Evolutionary conservation across 2,329 filamentous ascomycete genomes (phyloP), one percentile per base, ranked within the genome.

Genomic region (Dothidotthia symphoricarpi): DNA sequence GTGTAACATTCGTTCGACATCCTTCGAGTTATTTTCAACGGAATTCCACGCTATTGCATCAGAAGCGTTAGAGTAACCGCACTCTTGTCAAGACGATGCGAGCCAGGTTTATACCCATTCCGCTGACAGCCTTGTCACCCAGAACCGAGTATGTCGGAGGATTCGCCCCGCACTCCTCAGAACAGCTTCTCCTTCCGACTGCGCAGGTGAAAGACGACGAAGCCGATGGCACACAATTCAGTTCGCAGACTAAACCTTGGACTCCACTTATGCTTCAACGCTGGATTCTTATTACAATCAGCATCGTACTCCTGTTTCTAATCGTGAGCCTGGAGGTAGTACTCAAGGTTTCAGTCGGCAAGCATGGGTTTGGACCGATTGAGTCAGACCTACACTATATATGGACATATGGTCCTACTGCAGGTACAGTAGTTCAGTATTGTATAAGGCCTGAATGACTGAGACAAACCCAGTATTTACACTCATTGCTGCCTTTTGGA

Each of bases 371-470:
- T 25, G 39, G 33, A 13, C 33, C 28, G 3, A 33, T 28, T 6
- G 29, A 36, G 4, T 28, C 28, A 6, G 19, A 37, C 12, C 12
- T 37, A 6, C 35, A 43, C 14, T 43, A 43, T 22, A 17, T 43
- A 6, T 43, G 36, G 36, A 43, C 41, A 13, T 46, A 46, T 16
- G 35, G 43, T 10, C 43, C 43, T 2, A 42, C 39, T 16, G 42
- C 39, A 9, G 35, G 42, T 45, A 17, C 15, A 29, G 10, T 13
- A 26, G 7, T 6, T 25, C 11, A 24, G n/a, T 14, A 5, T 14
- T 3, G 15, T 26, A 7, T 11, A 4, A n/a, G n/a, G n/a, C n/a
- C n/a, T n/a, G n/a, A n/a, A n/a, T n/a, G n/a, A 31, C 10, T 17
- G 11, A 8, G 4, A 24, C 17, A 10, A 12, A 25, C 12, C 6